Base-by-base conservation (phyloP, 345 rosid species). In the Conringia planisiliqua region DNA sequence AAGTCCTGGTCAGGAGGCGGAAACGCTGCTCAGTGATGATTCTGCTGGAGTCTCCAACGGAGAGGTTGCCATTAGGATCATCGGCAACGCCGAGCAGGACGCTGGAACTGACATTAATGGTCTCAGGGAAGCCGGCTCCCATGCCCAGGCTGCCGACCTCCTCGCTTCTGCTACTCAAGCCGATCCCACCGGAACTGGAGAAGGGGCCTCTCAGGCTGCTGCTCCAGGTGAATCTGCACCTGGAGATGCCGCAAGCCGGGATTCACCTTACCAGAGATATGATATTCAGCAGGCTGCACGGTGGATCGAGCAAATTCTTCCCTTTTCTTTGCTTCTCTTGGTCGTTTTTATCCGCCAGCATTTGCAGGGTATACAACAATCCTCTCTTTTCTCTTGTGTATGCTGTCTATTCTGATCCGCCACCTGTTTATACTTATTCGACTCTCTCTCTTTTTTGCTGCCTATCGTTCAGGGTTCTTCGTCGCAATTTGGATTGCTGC, bases 231-330 rank as follows among this genome's bases (percentile, higher is more conserved):
- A 86, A 46, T 81, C 87, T 16, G 91, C 70, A 48, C 55, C 82
- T 64, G 90, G 82, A 42, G 96, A 85, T 70, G 88, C 86, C 16
- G 61, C 76, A 52, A 79, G 78, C 66, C 83, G 96, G 73, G 98
- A 95, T 77, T 89, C 99, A 10, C 85, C 97, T 39, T 89, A 92
- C 77, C 99, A 92, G 83, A 90, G 99, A 82, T 96, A 96, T 79
- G 99, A 96, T 78, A 96, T 96, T 74, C 99, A 92, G 86, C 98
- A 96, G 75, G 97, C 98, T 76, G 98, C 99, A 0, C 87, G 99
- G 70, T 96, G 96, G 98, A 86, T 96, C 67, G 99, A 96, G 85
- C 99, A 96, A 81, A 85, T 92, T 66, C 95, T 96, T 32, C 99
- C 99, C 5, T 96, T 96, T 52, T 92, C 97, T 66, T 80, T 96